Percentiles rank a stretch among this genome's conserved stretches.
phyloP scores from a whole-genome alignment of 2,329 filamentous ascomycete species.

The Daldinia sp. region DNA sequence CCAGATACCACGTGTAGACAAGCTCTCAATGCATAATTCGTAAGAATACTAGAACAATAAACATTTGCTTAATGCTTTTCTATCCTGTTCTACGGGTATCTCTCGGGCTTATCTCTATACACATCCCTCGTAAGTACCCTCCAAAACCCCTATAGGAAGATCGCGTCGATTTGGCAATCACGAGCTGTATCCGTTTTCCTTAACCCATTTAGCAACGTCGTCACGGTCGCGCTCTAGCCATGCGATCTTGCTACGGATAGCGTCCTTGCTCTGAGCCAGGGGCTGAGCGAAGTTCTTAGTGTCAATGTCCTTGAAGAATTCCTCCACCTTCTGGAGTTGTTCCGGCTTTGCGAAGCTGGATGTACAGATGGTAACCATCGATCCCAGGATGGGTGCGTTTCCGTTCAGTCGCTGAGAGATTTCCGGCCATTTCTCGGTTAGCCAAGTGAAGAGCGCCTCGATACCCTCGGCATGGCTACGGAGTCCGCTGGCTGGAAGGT shows the following conservation, averaged over 20 bases:
- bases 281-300: constrained; percentile 87
- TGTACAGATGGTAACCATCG: constrained; percentile 83
- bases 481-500: constrained; percentile 83
- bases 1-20: neutral
- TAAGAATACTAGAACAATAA: neutral
- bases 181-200: constrained; percentile 65
- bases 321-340: constrained; percentile 78
- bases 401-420: constrained; percentile 84
- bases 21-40: neutral
- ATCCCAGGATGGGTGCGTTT: constrained; percentile 84
- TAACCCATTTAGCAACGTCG: constrained; percentile 73
- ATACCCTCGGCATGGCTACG: constrained; percentile 81
- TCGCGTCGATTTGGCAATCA: constrained; percentile 23
- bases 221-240: constrained; percentile 80
- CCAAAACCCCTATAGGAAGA: neutral
- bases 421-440: constrained; percentile 88
- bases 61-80: constrained; percentile 17
- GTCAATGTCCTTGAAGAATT: constrained; percentile 83
- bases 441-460: constrained; percentile 80
- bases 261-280: constrained; percentile 87
- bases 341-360: constrained; percentile 79
- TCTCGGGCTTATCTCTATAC: constrained; percentile 18
- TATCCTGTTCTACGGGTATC: constrained; percentile 34
- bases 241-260: constrained; percentile 82
- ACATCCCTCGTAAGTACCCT: constrained; percentile 16